phyloP scores from a whole-genome alignment of 2,329 filamentous ascomycete species.

The Neonectria coccinea region DNA sequence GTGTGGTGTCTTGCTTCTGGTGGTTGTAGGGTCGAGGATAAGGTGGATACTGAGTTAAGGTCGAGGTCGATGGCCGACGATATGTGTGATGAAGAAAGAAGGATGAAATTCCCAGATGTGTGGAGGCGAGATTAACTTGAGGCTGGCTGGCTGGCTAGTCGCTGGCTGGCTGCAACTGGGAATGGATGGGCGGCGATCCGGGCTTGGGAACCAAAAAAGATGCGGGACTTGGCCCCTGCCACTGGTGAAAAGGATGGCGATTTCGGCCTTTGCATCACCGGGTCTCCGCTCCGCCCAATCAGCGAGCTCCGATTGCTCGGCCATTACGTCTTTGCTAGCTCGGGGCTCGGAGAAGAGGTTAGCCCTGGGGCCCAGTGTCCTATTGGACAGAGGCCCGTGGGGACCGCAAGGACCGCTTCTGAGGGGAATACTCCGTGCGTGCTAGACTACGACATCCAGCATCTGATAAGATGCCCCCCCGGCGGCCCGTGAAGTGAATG shows the following conservation, averaged over 20 bases:
- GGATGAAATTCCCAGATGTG: constrained; percentile 21
- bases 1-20: not conserved
- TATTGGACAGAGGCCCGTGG: not conserved
- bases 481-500: constrained; percentile 1
- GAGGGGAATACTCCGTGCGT: constrained; percentile 1
- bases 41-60: constrained; percentile 10
- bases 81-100: constrained; percentile 12
- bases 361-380: not conserved
- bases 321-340: constrained; percentile 48
- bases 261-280: constrained; percentile 46
- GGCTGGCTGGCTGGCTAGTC: constrained; percentile 2
- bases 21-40: not conserved
- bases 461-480: constrained; percentile 26
- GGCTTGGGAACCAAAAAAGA: constrained; percentile 45
- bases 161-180: constrained; percentile 15
- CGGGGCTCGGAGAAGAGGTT: constrained; percentile 45
- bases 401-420: not conserved
- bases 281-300: constrained; percentile 32
- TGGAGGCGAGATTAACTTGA: constrained; percentile 37
- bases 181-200: constrained; percentile 34
- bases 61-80: not conserved
- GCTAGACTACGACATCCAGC: not conserved
- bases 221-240: constrained; percentile 43
- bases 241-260: constrained; percentile 41
- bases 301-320: constrained; percentile 46